Percentiles rank a stretch among this genome's conserved stretches.
Conservation (phyloP, 768 basidiomycete genomes). For the Podaxis mareebaensis region DNA sequence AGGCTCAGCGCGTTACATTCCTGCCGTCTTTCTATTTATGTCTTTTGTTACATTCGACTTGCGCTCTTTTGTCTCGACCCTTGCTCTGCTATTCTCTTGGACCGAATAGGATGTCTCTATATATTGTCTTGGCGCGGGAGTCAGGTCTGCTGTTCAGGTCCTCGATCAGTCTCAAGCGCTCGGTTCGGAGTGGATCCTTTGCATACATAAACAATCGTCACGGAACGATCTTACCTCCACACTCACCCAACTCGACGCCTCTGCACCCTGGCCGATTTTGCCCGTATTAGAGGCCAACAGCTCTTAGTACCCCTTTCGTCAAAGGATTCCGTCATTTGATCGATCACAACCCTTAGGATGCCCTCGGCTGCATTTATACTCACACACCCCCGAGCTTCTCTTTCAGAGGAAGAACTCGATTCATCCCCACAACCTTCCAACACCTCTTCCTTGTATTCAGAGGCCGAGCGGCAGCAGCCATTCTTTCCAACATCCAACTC, state of each 20-base stretch:
- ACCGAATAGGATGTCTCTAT: constrained; percentile 11
- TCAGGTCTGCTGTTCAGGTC: constrained; percentile 1
- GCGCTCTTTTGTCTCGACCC: constrained; percentile 14
- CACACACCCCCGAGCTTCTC: constrained; percentile 9
- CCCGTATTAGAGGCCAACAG: background rate
- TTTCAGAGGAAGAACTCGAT: constrained; percentile 21
- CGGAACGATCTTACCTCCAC: background rate
- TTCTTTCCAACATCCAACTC: constrained; percentile 15
- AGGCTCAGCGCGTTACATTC: constrained; percentile 8
- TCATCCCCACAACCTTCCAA: constrained; percentile 28
- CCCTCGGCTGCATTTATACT: background rate
- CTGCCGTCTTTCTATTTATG: background rate
- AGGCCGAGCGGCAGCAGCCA: constrained; percentile 22
- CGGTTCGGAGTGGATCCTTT: background rate
- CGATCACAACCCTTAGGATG: background rate
- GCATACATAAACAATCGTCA: constrained; percentile 1
- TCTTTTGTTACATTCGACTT: constrained; percentile 12
- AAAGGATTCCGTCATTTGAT: background rate
- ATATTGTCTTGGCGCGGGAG: constrained; percentile 4
- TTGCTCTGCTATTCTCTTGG: constrained; percentile 6
- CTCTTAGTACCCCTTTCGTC: background rate
- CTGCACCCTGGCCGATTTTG: background rate
- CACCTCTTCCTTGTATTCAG: constrained; percentile 25
- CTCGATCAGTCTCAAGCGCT: background rate
- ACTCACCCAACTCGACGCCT: background rate